These are phyloP conservation scores for Coniosporium tulheliwenetii DNA, from an alignment of 2,329 filamentous ascomycete species.

Conservation along the genomic window DNA sequence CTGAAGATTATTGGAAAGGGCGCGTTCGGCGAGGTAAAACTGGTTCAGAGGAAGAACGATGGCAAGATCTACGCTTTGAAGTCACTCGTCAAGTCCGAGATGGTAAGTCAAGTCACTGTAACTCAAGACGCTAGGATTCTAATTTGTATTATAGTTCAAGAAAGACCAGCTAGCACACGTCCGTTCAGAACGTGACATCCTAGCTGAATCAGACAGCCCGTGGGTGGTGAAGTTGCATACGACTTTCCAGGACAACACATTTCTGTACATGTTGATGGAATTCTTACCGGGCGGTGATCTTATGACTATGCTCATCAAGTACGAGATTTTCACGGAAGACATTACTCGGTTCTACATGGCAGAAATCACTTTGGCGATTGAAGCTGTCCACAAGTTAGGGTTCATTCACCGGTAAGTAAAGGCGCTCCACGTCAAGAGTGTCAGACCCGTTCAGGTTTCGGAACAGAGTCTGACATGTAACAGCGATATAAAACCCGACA, in stretches of 20 bases:
- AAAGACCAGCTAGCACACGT: slow-evolving; percentile 97
- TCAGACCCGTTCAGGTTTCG: not conserved
- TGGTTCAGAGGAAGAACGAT: slow-evolving; percentile 91
- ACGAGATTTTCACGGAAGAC: slow-evolving; percentile 97
- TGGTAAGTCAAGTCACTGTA: slow-evolving; percentile 33
- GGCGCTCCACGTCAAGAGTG: slow-evolving; percentile 1
- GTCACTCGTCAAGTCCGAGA: slow-evolving; percentile 95
- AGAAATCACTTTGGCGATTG: slow-evolving; percentile 94
- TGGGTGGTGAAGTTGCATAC: slow-evolving; percentile 99
- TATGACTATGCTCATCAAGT: slow-evolving; percentile 99
- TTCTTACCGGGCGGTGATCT: slow-evolving; percentile 94
- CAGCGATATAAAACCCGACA: slow-evolving; percentile 98
- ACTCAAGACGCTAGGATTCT: slow-evolving; percentile 7
- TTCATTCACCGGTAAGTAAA: slow-evolving; percentile 83
- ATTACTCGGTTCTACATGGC: slow-evolving; percentile 99
- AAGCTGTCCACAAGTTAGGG: slow-evolving; percentile 92
- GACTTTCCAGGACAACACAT: slow-evolving; percentile 91
- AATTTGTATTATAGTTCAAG: slow-evolving; percentile 47
- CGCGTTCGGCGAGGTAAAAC: slow-evolving; percentile 94
- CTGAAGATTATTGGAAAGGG: slow-evolving; percentile 98
- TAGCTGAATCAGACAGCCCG: slow-evolving; percentile 97
- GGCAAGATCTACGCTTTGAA: slow-evolving; percentile 98
- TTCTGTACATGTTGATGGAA: slow-evolving; percentile 98
- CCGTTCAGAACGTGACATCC: slow-evolving; percentile 89
- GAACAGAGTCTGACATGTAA: not conserved